These are phyloP conservation scores for Solanum etuberosum DNA, from an alignment of 257 asterid species.

Conservation along the genomic window DNA sequence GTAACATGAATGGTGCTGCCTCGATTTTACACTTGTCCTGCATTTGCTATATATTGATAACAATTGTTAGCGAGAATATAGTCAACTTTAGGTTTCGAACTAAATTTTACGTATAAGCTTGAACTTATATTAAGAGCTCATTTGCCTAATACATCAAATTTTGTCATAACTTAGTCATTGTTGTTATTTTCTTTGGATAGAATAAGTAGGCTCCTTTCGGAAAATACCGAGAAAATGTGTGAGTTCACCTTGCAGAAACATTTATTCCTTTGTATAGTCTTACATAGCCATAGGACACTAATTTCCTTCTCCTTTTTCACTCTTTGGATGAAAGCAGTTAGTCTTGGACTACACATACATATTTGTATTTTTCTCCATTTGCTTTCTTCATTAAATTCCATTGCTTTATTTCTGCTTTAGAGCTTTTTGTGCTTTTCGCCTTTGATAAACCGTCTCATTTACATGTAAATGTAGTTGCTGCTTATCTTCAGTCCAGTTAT, in stretches of 20 bases:
- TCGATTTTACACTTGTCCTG: not conserved
- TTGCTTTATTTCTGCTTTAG: not conserved
- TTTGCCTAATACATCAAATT: not conserved
- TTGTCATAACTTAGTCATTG: not conserved
- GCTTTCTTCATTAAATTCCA: not conserved
- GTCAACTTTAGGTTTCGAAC: not conserved
- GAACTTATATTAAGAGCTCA: not conserved
- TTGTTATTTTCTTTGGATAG: not conserved
- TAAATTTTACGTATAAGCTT: not conserved
- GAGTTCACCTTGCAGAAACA: not conserved
- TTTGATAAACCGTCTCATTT: not conserved
- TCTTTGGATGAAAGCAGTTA: not conserved
- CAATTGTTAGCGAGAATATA: not conserved
- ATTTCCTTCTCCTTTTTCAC: not conserved
- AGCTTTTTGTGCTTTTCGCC: not conserved
- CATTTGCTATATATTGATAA: not conserved
- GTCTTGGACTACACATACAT: not conserved
- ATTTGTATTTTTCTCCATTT: not conserved
- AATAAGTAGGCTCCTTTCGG: not conserved
- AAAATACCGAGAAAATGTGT: not conserved
- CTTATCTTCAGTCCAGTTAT: not conserved
- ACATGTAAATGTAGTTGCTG: not conserved
- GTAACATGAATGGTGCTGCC: not conserved
- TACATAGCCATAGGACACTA: not conserved
- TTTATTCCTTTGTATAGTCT: not conserved